Evolutionary conservation across 306 rosid genomes (phyloP).

Genomic region (Cucumis cinereus): DNA sequence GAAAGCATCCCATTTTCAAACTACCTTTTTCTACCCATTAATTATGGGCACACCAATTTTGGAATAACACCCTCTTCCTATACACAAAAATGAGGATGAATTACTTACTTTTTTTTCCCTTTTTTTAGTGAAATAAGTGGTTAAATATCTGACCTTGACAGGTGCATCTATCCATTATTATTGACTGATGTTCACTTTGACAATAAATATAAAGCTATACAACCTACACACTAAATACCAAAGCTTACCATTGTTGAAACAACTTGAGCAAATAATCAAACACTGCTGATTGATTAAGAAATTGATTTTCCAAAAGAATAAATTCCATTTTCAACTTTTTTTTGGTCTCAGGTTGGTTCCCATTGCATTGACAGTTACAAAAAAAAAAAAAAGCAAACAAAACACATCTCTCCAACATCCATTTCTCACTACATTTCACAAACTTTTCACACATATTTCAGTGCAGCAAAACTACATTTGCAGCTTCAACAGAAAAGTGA

Average conservation of each 20-base stretch:
- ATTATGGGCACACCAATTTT: not conserved
- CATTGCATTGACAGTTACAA: conserved; percentile 33
- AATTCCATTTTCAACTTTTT: not conserved
- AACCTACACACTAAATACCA: no score
- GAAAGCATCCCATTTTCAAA: no score
- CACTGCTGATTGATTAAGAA: no score
- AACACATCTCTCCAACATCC: conserved; percentile 23
- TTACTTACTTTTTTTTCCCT: no score
- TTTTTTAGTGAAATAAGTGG: no score
- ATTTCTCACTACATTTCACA: conserved; percentile 31
- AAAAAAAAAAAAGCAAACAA: not conserved
- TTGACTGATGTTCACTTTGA: no score
- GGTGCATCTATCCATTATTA: no score
- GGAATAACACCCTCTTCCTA: not conserved
- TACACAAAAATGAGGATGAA: no score
- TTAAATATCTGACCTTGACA: no score
- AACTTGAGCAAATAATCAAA: not conserved
- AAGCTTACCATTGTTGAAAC: conserved; percentile 3
- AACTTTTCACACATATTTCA: no score
- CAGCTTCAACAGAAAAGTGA: not conserved
- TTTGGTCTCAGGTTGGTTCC: conserved; percentile 26
- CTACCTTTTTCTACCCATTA: not conserved
- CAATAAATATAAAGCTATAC: no score
- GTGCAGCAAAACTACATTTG: no score
- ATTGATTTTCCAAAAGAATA: conserved; percentile 13